phyloP scores from a whole-genome alignment of 1,284 basidiomycete species.

The Sporisorium graminicola region DNA sequence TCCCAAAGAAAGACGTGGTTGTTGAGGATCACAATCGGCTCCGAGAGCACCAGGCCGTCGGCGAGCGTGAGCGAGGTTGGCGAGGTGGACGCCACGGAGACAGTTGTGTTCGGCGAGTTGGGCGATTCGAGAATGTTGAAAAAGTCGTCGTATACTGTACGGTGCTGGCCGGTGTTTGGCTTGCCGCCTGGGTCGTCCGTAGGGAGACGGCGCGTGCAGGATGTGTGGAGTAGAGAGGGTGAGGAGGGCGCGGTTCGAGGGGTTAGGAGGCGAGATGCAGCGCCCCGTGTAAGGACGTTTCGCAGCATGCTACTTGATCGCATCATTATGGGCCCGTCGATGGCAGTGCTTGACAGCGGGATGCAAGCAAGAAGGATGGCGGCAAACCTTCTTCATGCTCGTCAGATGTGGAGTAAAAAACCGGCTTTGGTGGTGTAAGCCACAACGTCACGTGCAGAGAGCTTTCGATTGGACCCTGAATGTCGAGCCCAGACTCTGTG shows the following conservation, averaged over 20 bases:
- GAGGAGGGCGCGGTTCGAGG: not conserved
- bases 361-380: too few relatives aligned
- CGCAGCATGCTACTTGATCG: not conserved
- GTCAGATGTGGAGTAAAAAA: conserved; percentile 6
- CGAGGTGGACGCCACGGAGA: conserved; percentile 47
- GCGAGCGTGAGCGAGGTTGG: conserved; percentile 58
- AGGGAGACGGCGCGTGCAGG: conserved; percentile 2
- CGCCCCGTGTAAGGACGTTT: not conserved
- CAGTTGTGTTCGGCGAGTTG: not conserved
- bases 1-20: conserved; percentile 89
- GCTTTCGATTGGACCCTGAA: not conserved
- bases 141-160: conserved; percentile 64
- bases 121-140: conserved; percentile 55
- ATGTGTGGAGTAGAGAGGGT: conserved; percentile 1
- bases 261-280: too few relatives aligned
- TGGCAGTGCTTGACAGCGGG: too few relatives aligned
- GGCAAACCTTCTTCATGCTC: too few relatives aligned
- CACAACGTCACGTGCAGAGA: conserved; percentile 1
- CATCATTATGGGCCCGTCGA: not conserved
- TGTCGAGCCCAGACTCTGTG: not conserved
- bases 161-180: conserved; percentile 56
- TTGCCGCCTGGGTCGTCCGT: conserved; percentile 61
- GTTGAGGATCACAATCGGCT: conserved; percentile 84
- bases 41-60: conserved; percentile 79
- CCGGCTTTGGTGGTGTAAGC: conserved; percentile 1